These are phyloP conservation scores for Aspergillus jensenii DNA, from an alignment of 2,329 filamentous ascomycete species.

Conservation along the genomic window DNA sequence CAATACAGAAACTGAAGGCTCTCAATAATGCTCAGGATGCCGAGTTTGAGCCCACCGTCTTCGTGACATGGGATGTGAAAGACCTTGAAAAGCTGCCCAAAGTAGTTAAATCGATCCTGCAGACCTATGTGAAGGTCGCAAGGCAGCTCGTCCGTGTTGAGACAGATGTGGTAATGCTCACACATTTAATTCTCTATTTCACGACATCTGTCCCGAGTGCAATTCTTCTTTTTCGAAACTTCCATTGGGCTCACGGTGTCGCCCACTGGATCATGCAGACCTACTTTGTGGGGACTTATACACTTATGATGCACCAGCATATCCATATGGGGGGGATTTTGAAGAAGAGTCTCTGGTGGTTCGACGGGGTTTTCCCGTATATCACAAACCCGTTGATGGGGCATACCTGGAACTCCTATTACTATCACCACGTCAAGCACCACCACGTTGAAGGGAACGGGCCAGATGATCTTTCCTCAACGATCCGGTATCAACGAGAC, in stretches of 20 bases:
- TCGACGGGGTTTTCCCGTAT: constrained; percentile 71
- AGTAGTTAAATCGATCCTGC: constrained; percentile 54
- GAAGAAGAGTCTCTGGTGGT: constrained; percentile 50
- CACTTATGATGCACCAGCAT: constrained; percentile 80
- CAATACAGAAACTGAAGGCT: constrained; percentile 47
- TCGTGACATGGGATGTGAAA: constrained; percentile 52
- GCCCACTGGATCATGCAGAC: constrained; percentile 65
- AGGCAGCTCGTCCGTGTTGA: constrained; percentile 60
- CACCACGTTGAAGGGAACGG: constrained; percentile 82
- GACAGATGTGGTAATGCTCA: constrained; percentile 76
- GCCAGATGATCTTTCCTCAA: constrained; percentile 72
- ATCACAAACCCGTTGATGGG: constrained; percentile 74
- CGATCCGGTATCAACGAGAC: constrained; percentile 74
- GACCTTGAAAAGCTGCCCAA: constrained; percentile 41
- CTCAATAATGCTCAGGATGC: constrained; percentile 50
- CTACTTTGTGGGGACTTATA: constrained; percentile 72
- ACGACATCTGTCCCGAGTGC: constrained; percentile 69
- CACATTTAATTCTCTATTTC: constrained; percentile 72
- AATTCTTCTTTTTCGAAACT: constrained; percentile 62
- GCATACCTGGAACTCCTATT: constrained; percentile 84
- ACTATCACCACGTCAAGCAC: constrained; percentile 82
- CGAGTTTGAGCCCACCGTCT: constrained; percentile 58
- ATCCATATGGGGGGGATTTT: constrained; percentile 75
- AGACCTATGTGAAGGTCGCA: constrained; percentile 60
- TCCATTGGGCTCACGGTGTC: constrained; percentile 67